Evolutionary conservation across 176 grass and related monocot genomes (phyloP), one percentile per base, ranked within the genome.

Genomic region (Phyllostachys edulis): DNA sequence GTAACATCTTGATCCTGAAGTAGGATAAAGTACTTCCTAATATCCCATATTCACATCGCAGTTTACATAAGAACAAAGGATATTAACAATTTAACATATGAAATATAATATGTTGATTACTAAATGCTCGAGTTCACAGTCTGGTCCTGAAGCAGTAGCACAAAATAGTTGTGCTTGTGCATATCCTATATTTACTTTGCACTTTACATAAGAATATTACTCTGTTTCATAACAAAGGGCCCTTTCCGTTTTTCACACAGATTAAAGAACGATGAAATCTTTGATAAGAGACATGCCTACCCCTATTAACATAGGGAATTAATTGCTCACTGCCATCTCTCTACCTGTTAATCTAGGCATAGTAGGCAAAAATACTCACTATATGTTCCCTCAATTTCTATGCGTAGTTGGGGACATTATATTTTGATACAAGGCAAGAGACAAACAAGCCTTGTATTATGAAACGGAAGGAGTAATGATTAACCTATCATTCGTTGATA

Each of bases 261-360:
- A 83, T 83, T 34, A 71, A 63, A 27, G 71, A 88, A 72, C 9
- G 50, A 2, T 54, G 24, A 63, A 23, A 78, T 44, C 18, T 49
- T 46, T 24, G 23, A 68, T 27, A 10, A 61, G 17, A 24, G 39
- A 38, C 16, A 34, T 46, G 74, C 9, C 27, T 65, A 29, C 17
- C 18, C 2, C 27, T 49, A 73, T 20, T 57, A 26, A 66, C 55
- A 86, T 55, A 42, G 49, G 62, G 5, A 69, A 77, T 34, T 62
- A 18, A 64, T 23, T 78, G 11, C 2, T 60, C 38, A 70, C 18
- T 9, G 4, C 23, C 17, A 55, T 77, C 50, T 29, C 38, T 46
- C 51, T 77, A 77, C 44, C 49, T 42, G 41, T 76, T 54, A 76
- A 67, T 75, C 9, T 75, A 67, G n/a, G 10, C 47, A 38, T 67